Base-by-base conservation (phyloP, 148 eudicot species). In the Cornus florida region DNA sequence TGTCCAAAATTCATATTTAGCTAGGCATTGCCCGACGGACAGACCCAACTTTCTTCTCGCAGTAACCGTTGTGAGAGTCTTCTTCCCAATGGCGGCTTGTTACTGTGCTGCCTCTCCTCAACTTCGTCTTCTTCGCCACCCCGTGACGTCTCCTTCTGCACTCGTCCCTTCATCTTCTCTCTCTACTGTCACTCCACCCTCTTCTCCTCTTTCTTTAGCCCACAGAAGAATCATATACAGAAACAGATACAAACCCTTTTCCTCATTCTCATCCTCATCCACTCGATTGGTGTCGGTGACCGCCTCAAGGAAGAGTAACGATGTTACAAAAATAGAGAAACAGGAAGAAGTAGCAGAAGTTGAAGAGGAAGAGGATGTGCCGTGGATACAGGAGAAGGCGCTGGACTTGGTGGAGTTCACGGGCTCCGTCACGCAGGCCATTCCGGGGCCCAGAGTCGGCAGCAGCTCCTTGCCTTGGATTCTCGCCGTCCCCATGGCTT, bases 371-470 rank as follows among this genome's bases (percentile, higher is more conserved):
- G 97, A 93, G 86, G 94, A 93, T 0, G 17, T 95, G 81, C 93
- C 93, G 0, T 93, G 99, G 99, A 89, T 93, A 71, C 88, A 93
- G 68, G 97, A 90, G 84, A 95, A 93, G 75, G 97, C 97, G 38
- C 72, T 95, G 87, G 97, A 95, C 85, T 78, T 93, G 81, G 97
- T 93, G 5, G 98, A 95, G 84, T 95, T 91, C 77, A 93, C 90
- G 0, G 97, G 97, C 11, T 89, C 97, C 0, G 92, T 95, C 4
- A 89, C 91, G 0, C 97, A 91, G 81, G 95, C 99, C 8, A 82
- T 95, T 53, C 99, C 99, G 0, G 99, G 99, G 0, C 99, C 99
- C 0, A 79, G 97, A 50, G 97, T 95, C 22, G 93, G 91, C 0
- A 76, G 48, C 35, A 92, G 84, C 84, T 82, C 87, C 13, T 75